These are phyloP conservation scores for Fusarium xyrophilum DNA, from an alignment of 2,329 filamentous ascomycete genomes.

Conservation along the genomic window DNA sequence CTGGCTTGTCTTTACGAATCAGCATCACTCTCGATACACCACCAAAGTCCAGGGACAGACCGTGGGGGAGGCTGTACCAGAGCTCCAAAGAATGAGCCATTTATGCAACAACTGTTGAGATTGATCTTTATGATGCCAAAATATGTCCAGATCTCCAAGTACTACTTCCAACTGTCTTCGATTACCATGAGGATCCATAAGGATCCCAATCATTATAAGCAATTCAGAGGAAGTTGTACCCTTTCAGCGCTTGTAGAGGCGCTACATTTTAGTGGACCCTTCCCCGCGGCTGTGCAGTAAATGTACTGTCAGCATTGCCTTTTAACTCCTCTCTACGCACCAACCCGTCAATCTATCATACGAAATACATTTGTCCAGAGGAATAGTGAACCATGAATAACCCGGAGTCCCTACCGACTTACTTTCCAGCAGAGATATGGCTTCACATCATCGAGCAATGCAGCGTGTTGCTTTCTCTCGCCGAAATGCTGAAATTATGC, in stretches of 20 bases:
- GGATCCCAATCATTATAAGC: neutral
- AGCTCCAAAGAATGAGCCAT: neutral
- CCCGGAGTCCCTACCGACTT: fast-evolving
- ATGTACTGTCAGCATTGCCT: neutral
- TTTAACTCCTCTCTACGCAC: too few relatives aligned
- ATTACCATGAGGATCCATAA: too few relatives aligned
- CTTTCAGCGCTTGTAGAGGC: neutral
- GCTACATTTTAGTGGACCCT: neutral
- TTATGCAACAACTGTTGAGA: neutral
- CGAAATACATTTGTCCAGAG: neutral
- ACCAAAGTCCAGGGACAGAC: neutral
- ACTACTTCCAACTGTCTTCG: neutral
- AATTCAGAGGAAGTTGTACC: neutral
- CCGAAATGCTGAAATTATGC: neutral
- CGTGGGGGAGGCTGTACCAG: neutral
- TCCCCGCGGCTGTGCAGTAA: neutral
- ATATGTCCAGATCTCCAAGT: too few relatives aligned
- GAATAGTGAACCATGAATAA: neutral
- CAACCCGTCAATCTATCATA: neutral
- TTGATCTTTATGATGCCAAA: neutral
- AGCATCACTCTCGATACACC: neutral
- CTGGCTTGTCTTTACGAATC: neutral
- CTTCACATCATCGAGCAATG: neutral
- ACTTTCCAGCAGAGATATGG: neutral
- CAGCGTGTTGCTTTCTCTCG: neutral